These are phyloP conservation scores for Puccinia coronata DNA, from an alignment of 1,284 basidiomycete genomes.

Conservation along the genomic window DNA sequence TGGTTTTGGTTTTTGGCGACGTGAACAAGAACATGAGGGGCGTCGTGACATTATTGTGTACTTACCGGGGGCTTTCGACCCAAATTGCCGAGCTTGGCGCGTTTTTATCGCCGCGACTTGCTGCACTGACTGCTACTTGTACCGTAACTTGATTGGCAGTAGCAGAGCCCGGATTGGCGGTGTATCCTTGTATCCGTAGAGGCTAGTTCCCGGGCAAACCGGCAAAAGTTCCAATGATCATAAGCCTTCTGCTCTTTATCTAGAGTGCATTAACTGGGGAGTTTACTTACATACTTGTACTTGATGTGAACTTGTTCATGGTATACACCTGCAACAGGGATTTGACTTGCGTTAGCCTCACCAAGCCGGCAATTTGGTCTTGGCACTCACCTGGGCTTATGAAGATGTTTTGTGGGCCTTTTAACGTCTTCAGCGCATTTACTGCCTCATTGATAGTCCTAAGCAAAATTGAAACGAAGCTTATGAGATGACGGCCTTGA, in stretches of 20 bases:
- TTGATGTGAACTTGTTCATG: neutral
- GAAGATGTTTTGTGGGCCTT: slow-evolving; percentile 26
- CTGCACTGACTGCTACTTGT: neutral
- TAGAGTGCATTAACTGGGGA: neutral
- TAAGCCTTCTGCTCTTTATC: neutral
- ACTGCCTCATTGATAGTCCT: slow-evolving; percentile 24
- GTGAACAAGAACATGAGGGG: neutral
- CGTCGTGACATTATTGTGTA: neutral
- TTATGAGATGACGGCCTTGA: too few relatives aligned
- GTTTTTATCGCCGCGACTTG: neutral
- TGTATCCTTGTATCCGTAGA: slow-evolving; percentile 29
- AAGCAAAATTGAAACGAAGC: neutral
- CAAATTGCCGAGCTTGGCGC: slow-evolving; percentile 30
- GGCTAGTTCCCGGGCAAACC: neutral
- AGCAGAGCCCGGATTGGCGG: neutral
- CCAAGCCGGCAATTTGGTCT: neutral
- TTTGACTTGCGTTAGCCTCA: neutral
- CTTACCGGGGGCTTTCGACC: neutral
- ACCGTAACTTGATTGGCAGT: slow-evolving; percentile 27
- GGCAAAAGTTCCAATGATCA: neutral
- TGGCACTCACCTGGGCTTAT: slow-evolving; percentile 2
- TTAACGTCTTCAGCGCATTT: neutral
- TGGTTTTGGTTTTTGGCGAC: too few relatives aligned
- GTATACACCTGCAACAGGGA: neutral
- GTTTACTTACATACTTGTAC: slow-evolving; percentile 20